phyloP scores from a whole-genome alignment of 352 stramenopile species.

The Globisporangium paroecandrum region DNA sequence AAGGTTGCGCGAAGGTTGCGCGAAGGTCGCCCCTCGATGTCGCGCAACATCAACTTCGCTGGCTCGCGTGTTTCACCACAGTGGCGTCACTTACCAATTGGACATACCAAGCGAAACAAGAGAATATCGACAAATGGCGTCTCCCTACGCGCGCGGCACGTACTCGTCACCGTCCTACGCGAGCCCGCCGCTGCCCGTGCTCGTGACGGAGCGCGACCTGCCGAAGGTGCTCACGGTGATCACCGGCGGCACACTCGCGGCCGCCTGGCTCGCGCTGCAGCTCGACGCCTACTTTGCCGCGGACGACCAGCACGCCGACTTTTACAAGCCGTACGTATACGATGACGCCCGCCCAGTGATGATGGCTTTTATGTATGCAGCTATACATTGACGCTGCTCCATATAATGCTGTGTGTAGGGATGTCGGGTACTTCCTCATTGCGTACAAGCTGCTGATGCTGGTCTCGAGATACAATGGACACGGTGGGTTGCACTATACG shows the following conservation, averaged over 20 bases:
- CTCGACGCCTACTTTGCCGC: conserved; percentile 46
- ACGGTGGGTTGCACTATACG: conserved; percentile 32
- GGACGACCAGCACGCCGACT: conserved; percentile 35
- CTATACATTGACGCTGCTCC: background rate
- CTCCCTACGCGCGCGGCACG: background rate
- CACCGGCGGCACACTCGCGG: conserved; percentile 27
- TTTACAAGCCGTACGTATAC: conserved; percentile 52
- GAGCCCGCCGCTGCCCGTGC: conserved; percentile 41
- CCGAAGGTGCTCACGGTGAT: conserved; percentile 37
- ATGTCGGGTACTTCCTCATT: conserved; percentile 45
- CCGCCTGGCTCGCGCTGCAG: conserved; percentile 43
- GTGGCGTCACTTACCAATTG: background rate
- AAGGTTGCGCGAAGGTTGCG: background rate
- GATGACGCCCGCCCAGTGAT: background rate
- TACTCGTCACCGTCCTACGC: conserved; percentile 21
- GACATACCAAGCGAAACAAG: background rate
- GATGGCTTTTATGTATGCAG: background rate
- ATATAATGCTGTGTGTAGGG: conserved; percentile 23
- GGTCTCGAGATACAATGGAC: conserved; percentile 51
- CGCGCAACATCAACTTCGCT: background rate
- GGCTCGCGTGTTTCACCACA: background rate
- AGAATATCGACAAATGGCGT: conserved; percentile 1
- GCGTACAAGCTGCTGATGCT: conserved; percentile 50
- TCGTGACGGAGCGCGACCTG: conserved; percentile 53
- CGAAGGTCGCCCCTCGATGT: background rate